A percentile compares a stretch with the other conserved stretches of the same genome.
Conservation (phyloP, 306 rosid genomes). For the Cotoneaster glaucophyllus region DNA sequence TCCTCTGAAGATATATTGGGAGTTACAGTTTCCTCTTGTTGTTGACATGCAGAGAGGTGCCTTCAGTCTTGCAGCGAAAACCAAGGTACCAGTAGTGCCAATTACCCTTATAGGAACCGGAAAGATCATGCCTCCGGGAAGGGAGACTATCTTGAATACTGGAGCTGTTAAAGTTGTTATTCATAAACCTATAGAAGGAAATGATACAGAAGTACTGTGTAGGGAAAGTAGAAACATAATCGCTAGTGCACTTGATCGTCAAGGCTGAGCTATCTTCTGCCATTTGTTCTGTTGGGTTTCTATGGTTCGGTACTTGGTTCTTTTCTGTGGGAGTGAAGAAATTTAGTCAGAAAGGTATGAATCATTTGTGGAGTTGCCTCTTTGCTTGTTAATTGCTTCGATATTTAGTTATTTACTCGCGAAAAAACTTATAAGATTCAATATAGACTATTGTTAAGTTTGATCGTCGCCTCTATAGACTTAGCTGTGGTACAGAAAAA, state of each 20-base stretch:
- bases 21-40: not conserved
- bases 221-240: slow-evolving; percentile 64
- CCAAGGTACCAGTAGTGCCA: slow-evolving; percentile 75
- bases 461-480: not conserved
- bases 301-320: slow-evolving; percentile 6
- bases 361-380: not conserved
- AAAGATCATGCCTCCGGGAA: slow-evolving; percentile 84
- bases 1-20: not conserved
- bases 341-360: not conserved
- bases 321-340: not conserved
- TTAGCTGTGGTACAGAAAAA: not conserved
- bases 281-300: slow-evolving; percentile 14
- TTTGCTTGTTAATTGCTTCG: not conserved
- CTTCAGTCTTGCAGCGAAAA: slow-evolving; percentile 81
- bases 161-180: slow-evolving; percentile 77
- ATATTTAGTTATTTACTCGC: not conserved
- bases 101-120: slow-evolving; percentile 90
- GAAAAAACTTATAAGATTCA: not conserved
- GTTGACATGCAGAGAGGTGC: slow-evolving; percentile 81
- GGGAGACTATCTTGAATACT: slow-evolving; percentile 56
- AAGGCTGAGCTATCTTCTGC: slow-evolving; percentile 28
- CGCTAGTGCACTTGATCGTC: slow-evolving; percentile 39
- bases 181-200: slow-evolving; percentile 65
- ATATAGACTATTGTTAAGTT: not conserved
- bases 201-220: slow-evolving; percentile 48